A percentile compares a stretch with the other conserved stretches of the same genome.
Conservation (phyloP, 257 asterid species). For the Ilex aquifolium region DNA sequence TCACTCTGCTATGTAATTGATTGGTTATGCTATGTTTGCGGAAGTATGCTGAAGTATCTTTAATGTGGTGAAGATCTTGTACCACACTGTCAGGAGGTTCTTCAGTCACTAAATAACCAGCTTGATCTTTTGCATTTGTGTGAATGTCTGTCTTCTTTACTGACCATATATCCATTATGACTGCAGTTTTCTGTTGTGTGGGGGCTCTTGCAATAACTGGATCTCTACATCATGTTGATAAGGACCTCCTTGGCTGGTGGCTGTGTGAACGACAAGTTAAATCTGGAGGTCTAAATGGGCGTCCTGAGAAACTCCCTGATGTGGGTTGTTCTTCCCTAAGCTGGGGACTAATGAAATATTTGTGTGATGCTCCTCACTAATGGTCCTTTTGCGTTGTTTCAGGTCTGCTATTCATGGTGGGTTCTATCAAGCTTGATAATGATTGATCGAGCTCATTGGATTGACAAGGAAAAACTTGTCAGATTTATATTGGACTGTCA, state of each 20-base stretch:
- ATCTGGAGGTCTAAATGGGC: slow-evolving; percentile 94
- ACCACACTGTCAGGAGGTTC: no score
- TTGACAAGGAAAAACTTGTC: slow-evolving; percentile 72
- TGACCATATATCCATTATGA: slow-evolving; percentile 2
- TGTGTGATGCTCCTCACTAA: slow-evolving; percentile 3
- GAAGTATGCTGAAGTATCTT: no score
- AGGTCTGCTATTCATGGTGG: slow-evolving; percentile 99
- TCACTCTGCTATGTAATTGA: no score
- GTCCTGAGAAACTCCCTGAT: slow-evolving; percentile 99
- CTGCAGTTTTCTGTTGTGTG: slow-evolving; percentile 89
- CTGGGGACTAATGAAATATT: not conserved
- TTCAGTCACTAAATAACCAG: no score
- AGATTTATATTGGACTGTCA: slow-evolving; percentile 84
- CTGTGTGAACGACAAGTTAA: slow-evolving; percentile 89
- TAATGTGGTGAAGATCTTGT: no score
- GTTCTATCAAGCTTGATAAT: slow-evolving; percentile 88
- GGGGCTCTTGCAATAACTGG: slow-evolving; percentile 95
- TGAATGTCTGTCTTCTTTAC: no score
- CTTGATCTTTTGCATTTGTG: no score
- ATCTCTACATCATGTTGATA: slow-evolving; percentile 78
- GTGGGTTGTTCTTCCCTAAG: slow-evolving; percentile 34
- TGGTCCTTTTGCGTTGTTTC: slow-evolving; percentile 16
- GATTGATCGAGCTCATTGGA: slow-evolving; percentile 93
- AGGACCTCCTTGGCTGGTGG: slow-evolving; percentile 99
- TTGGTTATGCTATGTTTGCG: no score